Conservation (phyloP, 192 early-diverging fungal species). For the Gryganskiella cystojenkinii region DNA sequence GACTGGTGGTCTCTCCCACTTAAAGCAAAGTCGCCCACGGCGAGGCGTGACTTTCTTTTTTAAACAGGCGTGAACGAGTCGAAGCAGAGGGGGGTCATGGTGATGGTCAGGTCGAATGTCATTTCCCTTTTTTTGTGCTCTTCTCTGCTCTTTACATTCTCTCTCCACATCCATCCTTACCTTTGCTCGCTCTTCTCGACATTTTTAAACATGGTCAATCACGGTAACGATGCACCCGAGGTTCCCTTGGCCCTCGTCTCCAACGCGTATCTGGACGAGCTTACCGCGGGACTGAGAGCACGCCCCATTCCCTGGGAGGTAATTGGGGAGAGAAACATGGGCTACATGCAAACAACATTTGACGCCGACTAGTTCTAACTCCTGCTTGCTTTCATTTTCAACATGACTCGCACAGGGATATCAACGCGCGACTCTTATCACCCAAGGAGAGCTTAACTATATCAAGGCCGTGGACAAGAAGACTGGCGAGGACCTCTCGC, state of each 20-base stretch:
- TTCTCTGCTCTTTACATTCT: background rate
- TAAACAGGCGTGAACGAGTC: too few species aligned
- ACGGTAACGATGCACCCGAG: constrained; percentile 53
- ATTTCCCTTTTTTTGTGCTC: background rate
- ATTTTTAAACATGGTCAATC: constrained; percentile 10
- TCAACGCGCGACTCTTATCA: constrained; percentile 87
- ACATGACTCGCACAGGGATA: constrained; percentile 70
- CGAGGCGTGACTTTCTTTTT: too few species aligned
- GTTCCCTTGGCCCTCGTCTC: constrained; percentile 71
- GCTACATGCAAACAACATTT: too few species aligned
- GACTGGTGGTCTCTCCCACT: too few species aligned
- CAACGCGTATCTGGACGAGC: constrained; percentile 88
- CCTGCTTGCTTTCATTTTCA: background rate
- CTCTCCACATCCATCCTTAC: background rate
- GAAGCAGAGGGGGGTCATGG: background rate
- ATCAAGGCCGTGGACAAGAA: constrained; percentile 70
- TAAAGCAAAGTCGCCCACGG: too few species aligned
- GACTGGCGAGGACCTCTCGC: constrained; percentile 54
- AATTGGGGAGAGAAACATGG: background rate
- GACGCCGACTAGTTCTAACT: too few species aligned
- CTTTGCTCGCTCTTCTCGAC: too few species aligned
- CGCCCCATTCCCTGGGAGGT: constrained; percentile 97
- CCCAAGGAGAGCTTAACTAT: constrained; percentile 77
- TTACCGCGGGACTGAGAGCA: constrained; percentile 74
- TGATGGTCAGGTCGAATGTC: too few species aligned